Base-by-base conservation (phyloP, 2,329 filamentous ascomycete species). In the Beauveria pseudobassiana region DNA sequence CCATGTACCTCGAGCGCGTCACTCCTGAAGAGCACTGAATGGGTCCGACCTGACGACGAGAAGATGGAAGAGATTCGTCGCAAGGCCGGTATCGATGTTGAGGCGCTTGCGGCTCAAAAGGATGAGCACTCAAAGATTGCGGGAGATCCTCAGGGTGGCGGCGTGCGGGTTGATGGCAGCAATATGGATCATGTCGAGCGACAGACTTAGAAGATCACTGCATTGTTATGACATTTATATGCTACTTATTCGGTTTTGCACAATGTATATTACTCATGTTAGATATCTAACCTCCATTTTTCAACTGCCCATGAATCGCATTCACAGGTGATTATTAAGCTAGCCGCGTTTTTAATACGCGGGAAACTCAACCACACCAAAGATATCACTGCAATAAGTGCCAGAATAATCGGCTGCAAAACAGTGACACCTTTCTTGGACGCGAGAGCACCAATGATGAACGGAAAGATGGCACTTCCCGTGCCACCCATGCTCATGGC, bases 401-500 rank as follows among this genome's bases (percentile, higher is more conserved):
- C 76, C 43, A 83, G 64, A 8, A 82, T 71, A 20, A 83, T 76
- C 0, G 81, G 81, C 64, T 83, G 80, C 62, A 84, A 65, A 9
- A 79, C 79, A 53, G 70, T 68, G 5, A 83, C 80, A 1, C 82
- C 80, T 54, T 72, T 77, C 12, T 69, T 74, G 12, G 76, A 73
- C 0, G 86, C 84, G 68, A 88, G 82, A 1, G 84, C 85, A 10
- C 86, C 86, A 2, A 87, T 85, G 0, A 82, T 78, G 76, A 89
- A 73, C 62, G 86, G 76, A 73, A 88, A 72, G 4, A 85, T 70
- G 0, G 87, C 87, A 2, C 86, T 88, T 0, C 89, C 89, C 1
- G 80, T 82, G 0, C 88, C 87, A 0, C 89, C 89, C 69, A 91
- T 83, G 0, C 89, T 88, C 52, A 88, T 85, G 0, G 86, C 87